phyloP scores from a whole-genome alignment of 2,329 filamentous ascomycete genomes.

The Aspergillus spinulosporus region DNA sequence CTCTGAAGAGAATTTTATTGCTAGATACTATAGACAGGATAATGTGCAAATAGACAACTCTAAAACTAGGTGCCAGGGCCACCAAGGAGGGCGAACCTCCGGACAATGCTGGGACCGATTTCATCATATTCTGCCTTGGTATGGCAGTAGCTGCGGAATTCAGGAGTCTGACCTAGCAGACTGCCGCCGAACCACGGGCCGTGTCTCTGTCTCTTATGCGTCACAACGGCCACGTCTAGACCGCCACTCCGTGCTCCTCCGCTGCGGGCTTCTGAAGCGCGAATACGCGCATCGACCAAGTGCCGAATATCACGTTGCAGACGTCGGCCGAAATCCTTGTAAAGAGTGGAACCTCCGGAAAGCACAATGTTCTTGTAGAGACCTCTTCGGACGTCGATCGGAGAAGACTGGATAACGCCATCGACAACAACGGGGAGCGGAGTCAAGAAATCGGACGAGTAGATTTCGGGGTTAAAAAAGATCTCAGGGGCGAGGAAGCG shows the following conservation, averaged over 20 bases:
- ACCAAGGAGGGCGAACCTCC: conserved; percentile 89
- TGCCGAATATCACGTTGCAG: conserved; percentile 97
- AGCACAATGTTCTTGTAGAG: conserved; percentile 99
- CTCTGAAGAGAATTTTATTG: conserved; percentile 10
- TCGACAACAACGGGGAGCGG: conserved; percentile 93
- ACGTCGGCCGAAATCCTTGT: conserved; percentile 96
- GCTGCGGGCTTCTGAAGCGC: conserved; percentile 85
- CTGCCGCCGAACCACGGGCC: conserved; percentile 98
- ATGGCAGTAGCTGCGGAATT: conserved; percentile 98
- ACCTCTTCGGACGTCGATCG: conserved; percentile 93
- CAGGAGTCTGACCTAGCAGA: conserved; percentile 92
- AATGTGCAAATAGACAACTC: conserved; percentile 23
- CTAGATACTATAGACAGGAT: conserved; percentile 33
- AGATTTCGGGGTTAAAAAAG: conserved; percentile 99
- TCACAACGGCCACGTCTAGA: conserved; percentile 93
- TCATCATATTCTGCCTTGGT: conserved; percentile 90
- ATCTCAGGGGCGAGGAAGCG: conserved; percentile 97
- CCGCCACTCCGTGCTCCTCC: conserved; percentile 92
- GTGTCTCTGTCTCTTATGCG: conserved; percentile 95
- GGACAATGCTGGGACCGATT: conserved; percentile 91
- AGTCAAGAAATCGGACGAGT: conserved; percentile 97
- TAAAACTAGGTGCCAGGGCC: conserved; percentile 67
- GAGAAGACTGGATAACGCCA: conserved; percentile 93
- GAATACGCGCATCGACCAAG: conserved; percentile 88
- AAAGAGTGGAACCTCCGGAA: conserved; percentile 93